Evolutionary conservation across 2,329 filamentous ascomycete genomes (phyloP).

Genomic region (Aspergillus pseudoviridinutans): DNA sequence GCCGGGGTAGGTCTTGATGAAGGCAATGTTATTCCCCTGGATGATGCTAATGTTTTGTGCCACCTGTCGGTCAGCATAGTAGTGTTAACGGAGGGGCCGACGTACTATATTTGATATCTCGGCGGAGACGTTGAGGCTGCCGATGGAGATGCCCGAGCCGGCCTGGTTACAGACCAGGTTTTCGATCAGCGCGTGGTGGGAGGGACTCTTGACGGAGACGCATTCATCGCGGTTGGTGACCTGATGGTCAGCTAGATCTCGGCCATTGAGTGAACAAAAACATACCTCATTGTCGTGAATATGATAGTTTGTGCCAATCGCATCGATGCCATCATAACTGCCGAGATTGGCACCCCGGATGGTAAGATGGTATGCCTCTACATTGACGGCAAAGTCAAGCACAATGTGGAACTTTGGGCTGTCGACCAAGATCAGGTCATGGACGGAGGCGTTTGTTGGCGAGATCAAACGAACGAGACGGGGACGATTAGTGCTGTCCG

Average conservation of each 20-base stretch:
- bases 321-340: constrained; percentile 37
- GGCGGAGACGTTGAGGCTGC: constrained; percentile 30
- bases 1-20: constrained; percentile 40
- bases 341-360: constrained; percentile 35
- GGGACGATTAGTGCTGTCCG: constrained; percentile 13
- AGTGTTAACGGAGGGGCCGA: background rate
- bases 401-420: constrained; percentile 37
- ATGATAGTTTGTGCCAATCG: constrained; percentile 34
- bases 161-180: constrained; percentile 36
- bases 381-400: constrained; percentile 32
- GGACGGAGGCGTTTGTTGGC: constrained; percentile 22
- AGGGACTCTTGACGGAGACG: constrained; percentile 36
- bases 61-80: constrained; percentile 13
- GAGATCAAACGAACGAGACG: constrained; percentile 22
- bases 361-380: constrained; percentile 38
- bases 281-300: constrained; percentile 34
- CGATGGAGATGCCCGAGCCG: constrained; percentile 37
- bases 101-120: constrained; percentile 29
- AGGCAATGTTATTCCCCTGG: constrained; percentile 36
- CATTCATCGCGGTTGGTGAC: constrained; percentile 39
- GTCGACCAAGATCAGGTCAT: constrained; percentile 32
- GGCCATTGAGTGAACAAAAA: background rate
- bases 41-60: constrained; percentile 35
- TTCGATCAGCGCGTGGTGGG: constrained; percentile 32
- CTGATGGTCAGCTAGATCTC: constrained; percentile 9